Evolutionary conservation across 108 stramenopile species (phyloP).

Genomic region (Cyclotella distinguenda): DNA sequence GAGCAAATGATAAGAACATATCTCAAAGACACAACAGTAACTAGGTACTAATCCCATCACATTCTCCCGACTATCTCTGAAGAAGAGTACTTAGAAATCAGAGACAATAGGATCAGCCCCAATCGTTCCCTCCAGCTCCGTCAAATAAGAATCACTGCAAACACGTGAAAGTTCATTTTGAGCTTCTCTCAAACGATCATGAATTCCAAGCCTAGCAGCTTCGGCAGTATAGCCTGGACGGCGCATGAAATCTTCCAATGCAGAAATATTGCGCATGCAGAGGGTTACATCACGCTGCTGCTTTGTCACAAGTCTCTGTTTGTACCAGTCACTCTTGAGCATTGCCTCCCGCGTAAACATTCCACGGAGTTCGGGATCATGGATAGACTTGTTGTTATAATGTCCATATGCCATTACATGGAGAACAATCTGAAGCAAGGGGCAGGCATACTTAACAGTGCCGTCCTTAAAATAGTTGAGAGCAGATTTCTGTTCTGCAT

Average conservation of each 20-base stretch:
- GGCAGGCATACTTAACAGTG: slow-evolving; percentile 59
- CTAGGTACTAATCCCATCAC: not conserved
- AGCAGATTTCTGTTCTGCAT: slow-evolving; percentile 53
- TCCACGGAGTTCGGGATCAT: slow-evolving; percentile 61
- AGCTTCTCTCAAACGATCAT: slow-evolving; percentile 42
- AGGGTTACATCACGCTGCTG: slow-evolving; percentile 48
- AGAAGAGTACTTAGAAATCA: slow-evolving; percentile 3
- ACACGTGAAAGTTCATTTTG: slow-evolving; percentile 45
- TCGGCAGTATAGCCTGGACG: slow-evolving; percentile 53
- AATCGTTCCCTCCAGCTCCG: slow-evolving; percentile 50
- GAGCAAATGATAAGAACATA: no score
- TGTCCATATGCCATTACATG: slow-evolving; percentile 69
- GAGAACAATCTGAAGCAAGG: slow-evolving; percentile 54
- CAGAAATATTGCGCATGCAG: slow-evolving; percentile 50
- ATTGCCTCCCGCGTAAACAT: slow-evolving; percentile 57
- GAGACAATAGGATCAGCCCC: slow-evolving; percentile 57
- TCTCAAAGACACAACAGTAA: not conserved
- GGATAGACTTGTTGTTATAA: slow-evolving; percentile 53
- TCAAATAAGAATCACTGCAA: slow-evolving; percentile 38
- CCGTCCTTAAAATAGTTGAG: slow-evolving; percentile 59
- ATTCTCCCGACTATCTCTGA: not conserved
- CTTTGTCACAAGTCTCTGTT: slow-evolving; percentile 51
- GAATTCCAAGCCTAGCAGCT: slow-evolving; percentile 46
- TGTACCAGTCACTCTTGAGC: slow-evolving; percentile 63
- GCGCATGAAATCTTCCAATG: slow-evolving; percentile 49